Percentiles rank a stretch among this genome's conserved stretches.
phyloP scores from a whole-genome alignment of 192 early-diverging fungal genomes.

The Linnemannia exigua region DNA sequence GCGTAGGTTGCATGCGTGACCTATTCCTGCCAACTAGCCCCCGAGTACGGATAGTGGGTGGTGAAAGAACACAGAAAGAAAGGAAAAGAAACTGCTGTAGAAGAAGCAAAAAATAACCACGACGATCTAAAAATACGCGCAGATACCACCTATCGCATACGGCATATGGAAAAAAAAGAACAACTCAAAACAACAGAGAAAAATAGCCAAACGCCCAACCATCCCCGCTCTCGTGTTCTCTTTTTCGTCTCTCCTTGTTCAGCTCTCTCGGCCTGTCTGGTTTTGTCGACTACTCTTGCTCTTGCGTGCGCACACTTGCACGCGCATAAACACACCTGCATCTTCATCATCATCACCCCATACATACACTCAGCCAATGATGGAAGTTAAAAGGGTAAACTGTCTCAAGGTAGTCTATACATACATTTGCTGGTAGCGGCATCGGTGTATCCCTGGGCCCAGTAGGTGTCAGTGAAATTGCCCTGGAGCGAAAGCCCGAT shows the following conservation, averaged over 20 bases:
- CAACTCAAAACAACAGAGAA: neutral
- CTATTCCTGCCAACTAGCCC: slow-evolving; percentile 20
- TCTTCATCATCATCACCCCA: too few relatives aligned
- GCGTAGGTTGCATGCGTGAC: neutral
- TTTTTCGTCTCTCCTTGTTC: neutral
- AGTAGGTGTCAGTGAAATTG: slow-evolving; percentile 42
- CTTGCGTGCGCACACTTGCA: neutral
- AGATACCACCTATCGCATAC: slow-evolving; percentile 9
- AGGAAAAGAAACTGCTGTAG: neutral
- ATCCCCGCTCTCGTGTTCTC: neutral
- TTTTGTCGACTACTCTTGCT: neutral
- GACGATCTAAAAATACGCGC: slow-evolving; percentile 13
- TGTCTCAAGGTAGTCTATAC: neutral
- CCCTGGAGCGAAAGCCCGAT: slow-evolving; percentile 36
- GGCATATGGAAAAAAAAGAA: neutral
- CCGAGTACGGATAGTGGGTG: neutral
- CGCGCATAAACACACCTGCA: neutral
- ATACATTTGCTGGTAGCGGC: slow-evolving; percentile 40
- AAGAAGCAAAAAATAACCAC: neutral
- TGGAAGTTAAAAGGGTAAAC: too few relatives aligned
- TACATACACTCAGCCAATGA: too few relatives aligned
- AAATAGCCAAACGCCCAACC: neutral
- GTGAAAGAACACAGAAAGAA: neutral
- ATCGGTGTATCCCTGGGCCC: slow-evolving; percentile 45
- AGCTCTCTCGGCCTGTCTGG: neutral